phyloP scores from a whole-genome alignment of 2,329 filamentous ascomycete genomes.

The Aureobasidium zeae region DNA sequence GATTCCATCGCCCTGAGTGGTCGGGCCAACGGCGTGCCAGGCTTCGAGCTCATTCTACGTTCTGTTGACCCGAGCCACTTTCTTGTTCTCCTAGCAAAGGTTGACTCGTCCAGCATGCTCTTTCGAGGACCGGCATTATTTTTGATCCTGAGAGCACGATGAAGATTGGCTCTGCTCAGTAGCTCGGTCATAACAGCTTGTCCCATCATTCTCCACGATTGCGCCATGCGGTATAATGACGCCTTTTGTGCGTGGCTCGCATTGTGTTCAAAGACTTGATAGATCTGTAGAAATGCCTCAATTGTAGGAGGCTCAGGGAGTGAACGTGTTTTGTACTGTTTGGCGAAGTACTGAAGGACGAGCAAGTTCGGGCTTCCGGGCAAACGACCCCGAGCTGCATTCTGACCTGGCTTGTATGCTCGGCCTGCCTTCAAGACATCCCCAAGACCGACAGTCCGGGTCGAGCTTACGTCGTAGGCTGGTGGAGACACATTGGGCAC shows the following conservation, averaged over 20 bases:
- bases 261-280: constrained; percentile 44
- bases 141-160: constrained; percentile 12
- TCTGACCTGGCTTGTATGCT: constrained; percentile 35
- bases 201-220: constrained; percentile 51
- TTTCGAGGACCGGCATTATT: neutral
- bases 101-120: constrained; percentile 11
- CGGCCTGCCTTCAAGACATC: constrained; percentile 39
- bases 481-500: constrained; percentile 48
- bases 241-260: constrained; percentile 44
- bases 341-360: constrained; percentile 35
- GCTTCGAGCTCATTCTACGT: constrained; percentile 17
- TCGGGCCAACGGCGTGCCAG: constrained; percentile 17
- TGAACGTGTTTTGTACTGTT: constrained; percentile 35
- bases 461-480: constrained; percentile 35
- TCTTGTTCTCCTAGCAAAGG: constrained; percentile 13
- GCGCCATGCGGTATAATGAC: constrained; percentile 43
- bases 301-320: constrained; percentile 32
- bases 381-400: constrained; percentile 42
- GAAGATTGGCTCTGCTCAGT: constrained; percentile 23
- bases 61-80: constrained; percentile 8
- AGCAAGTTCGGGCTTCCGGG: constrained; percentile 34
- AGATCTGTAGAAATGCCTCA: constrained; percentile 29
- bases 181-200: constrained; percentile 43
- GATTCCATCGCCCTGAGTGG: constrained; percentile 15
- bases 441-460: constrained; percentile 43